Evolutionary conservation across 2,329 filamentous ascomycete genomes (phyloP), one percentile per base, ranked within the genome.

Genomic region (Neonectria neomacrospora): DNA sequence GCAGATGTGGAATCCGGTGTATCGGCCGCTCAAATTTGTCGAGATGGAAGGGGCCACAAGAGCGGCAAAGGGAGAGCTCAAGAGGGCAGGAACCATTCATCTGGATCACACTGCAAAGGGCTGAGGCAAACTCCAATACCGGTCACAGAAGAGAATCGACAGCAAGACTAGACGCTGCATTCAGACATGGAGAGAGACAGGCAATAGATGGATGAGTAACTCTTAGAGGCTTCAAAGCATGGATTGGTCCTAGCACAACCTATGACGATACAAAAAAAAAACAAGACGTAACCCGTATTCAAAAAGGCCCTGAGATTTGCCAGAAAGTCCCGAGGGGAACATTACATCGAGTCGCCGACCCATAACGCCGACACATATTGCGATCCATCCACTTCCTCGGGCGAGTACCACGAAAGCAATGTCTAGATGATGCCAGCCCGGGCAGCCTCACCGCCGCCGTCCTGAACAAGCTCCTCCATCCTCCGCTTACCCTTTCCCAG

Each of bases 1-100:
- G 79, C 91, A 94, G 81, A 94, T 94, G 91, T 94, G 91, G 92
- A 81, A 90, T 65, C 84, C 91, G 0, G 83, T 82, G 52, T 95
- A 94, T 75, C 78, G 91, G 26, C 85, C 87, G 1, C 75, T 93
- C 68, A 85, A 83, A 74, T 80, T 83, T 37, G 88, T 93, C 5
- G 79, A 81, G 20, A 78, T 81, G 28, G 77, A 80, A 5, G 76
- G 74, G 0, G 88, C 89, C 1, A 85, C 82, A 51, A 80, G 86
- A n/a, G 78, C 82, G 67, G 90, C 89, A 0, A 89, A 67, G 57
- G 75, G 76, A 3, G 74, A 78, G 63, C 47, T 78, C 54, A 68
- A 71, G 48, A 71, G 71, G 60, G 75, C 72, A 1, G 76, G 75
- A 8, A 74, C 72, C 5, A 73, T 76, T 28, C 60, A 74, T 18